A percentile compares a stretch with the other conserved stretches of the same genome.
Conservation (phyloP, 2,329 filamentous ascomycete species). For the Emmonsiellopsis sp. region DNA sequence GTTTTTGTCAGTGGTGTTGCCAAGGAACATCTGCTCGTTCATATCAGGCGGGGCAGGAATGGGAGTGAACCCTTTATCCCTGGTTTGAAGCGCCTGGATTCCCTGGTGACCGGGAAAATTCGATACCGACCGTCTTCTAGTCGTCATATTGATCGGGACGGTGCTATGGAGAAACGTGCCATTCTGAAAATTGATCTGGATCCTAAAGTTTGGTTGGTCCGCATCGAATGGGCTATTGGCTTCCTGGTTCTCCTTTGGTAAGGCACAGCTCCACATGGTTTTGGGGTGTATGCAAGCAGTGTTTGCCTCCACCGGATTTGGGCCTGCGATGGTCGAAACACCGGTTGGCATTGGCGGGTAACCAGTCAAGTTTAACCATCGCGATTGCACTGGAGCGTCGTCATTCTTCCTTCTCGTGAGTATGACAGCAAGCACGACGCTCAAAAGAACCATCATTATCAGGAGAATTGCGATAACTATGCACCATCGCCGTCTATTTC, state of each 20-base stretch:
- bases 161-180: conserved; percentile 52
- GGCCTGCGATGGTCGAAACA: conserved; percentile 65
- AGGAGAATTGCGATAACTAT: conserved; percentile 43
- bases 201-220: conserved; percentile 66
- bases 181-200: conserved; percentile 60
- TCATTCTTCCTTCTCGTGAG: conserved; percentile 10
- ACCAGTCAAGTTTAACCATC: conserved; percentile 76
- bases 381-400: conserved; percentile 25
- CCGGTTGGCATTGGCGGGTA: conserved; percentile 84
- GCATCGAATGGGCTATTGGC: conserved; percentile 53
- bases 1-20: conserved; percentile 73
- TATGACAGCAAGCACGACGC: conserved; percentile 40
- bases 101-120: background rate
- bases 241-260: conserved; percentile 68
- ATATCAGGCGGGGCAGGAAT: conserved; percentile 41
- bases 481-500: conserved; percentile 54
- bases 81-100: conserved; percentile 1
- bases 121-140: background rate
- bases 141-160: conserved; percentile 30
- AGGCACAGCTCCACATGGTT: conserved; percentile 75
- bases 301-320: conserved; percentile 55
- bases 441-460: conserved; percentile 47
- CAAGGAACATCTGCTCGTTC: conserved; percentile 69
- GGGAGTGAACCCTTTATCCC: conserved; percentile 30
- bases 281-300: conserved; percentile 61